Conservation (phyloP, 805 yeast species). For the Yarrowia phangngaensis region DNA sequence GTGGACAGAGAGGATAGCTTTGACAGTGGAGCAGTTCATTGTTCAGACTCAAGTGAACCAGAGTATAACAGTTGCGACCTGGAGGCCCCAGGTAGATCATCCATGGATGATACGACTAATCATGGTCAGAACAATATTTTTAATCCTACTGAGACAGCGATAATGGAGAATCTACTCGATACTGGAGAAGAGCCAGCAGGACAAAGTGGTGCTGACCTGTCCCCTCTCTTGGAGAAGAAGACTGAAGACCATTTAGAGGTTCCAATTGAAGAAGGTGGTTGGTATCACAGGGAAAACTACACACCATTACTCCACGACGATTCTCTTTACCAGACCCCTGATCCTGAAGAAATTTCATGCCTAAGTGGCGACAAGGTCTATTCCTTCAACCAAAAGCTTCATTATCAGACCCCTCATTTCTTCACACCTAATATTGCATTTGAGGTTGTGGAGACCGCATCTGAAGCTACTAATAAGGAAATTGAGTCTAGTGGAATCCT, state of each 20-base stretch:
- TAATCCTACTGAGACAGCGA: slow-evolving; percentile 2
- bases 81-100: slow-evolving; percentile 14
- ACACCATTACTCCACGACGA: background rate
- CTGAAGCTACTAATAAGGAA: background rate
- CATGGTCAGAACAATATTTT: slow-evolving; percentile 9
- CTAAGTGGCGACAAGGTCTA: background rate
- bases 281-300: background rate
- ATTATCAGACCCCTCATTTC: too few relatives aligned
- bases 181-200: background rate
- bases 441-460: too few relatives aligned
- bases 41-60: background rate
- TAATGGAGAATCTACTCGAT: background rate
- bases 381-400: too few relatives aligned
- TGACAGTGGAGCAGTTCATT: slow-evolving; percentile 11
- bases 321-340: background rate
- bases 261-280: background rate
- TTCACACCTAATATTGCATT: too few relatives aligned
- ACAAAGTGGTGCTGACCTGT: background rate
- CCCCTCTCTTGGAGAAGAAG: background rate
- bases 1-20: slow-evolving; percentile 9
- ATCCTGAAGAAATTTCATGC: slow-evolving; percentile 8
- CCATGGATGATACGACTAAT: slow-evolving; percentile 19
- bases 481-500: background rate
- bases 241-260: background rate
- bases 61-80: slow-evolving; percentile 5